A percentile compares a stretch with the other conserved stretches of the same genome.
phyloP scores from a whole-genome alignment of 306 rosid genomes.

The Trifolium pratense region DNA sequence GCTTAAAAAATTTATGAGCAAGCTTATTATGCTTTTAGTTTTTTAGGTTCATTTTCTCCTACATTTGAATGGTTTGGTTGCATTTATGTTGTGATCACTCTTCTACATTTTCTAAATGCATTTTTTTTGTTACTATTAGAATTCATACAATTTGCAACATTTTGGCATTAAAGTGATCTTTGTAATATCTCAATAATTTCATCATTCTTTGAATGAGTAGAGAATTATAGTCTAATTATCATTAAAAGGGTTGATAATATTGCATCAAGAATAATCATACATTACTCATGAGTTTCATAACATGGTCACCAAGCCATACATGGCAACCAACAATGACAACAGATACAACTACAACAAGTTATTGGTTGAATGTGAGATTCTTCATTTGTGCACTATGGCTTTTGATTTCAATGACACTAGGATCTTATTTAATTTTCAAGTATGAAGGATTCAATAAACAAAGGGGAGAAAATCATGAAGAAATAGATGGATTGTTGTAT shows the following conservation, averaged over 20 bases:
- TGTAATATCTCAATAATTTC: background rate
- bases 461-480: conserved; percentile 44
- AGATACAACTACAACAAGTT: conserved; percentile 64
- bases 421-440: conserved; percentile 64
- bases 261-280: background rate
- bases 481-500: conserved; percentile 52
- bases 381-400: conserved; percentile 69
- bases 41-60: conserved; percentile 40
- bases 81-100: background rate
- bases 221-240: background rate
- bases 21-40: conserved; percentile 39
- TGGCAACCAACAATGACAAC: conserved; percentile 75
- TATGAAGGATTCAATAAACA: conserved; percentile 59
- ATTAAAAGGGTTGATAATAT: background rate
- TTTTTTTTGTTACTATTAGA: conserved; percentile 1
- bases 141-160: background rate
- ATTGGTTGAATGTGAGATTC: conserved; percentile 94
- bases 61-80: background rate
- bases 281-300: conserved; percentile 60
- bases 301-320: conserved; percentile 60
- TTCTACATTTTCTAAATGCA: background rate
- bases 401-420: conserved; percentile 43
- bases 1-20: conserved; percentile 34
- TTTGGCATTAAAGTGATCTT: background rate
- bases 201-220: background rate